Evolutionary conservation across 345 rosid species (phyloP), one percentile per base, ranked within the genome.

Genomic region (Salix brachista): DNA sequence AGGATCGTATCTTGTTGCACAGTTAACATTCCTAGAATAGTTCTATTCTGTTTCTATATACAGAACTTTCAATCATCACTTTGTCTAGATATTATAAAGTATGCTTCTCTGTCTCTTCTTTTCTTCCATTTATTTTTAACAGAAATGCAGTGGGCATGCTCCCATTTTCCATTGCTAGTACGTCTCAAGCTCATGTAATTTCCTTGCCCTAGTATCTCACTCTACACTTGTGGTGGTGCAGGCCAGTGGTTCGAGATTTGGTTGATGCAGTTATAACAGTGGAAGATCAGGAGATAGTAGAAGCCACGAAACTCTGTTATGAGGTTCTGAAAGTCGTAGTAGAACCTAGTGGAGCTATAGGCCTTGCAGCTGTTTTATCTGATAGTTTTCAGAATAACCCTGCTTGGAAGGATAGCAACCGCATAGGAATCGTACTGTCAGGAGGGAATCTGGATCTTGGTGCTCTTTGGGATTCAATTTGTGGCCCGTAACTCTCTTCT

Each of bases 311-410:
- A 81, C 94, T 91, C 77, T 90, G 97, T 69, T 92, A 85, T 23
- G 97, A 92, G 86, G 87, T 93, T 79, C 85, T 94, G 74, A 94
- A 94, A 78, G 88, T 92, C 72, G 91, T 88, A 9, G 89, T 91
- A 18, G 99, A 94, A 83, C 99, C 97, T 39, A 94, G 98, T 78
- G 97, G 98, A 78, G 97, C 93, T 83, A 92, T 92, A 76, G 97
- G 99, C 65, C 92, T 94, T 44, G 99, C 99, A 0, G 99, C 94
- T 69, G 93, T 90, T 82, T 80, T 91, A 78, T 91, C 95, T 1
- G 80, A 85, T 50, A 78, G 83, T 76, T 94, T 91, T 77, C 83
- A 82, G 82, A 83, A 69, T 64, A 86, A 89, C 78, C 89, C 90
- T 62, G 77, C 75, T 37, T 88, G 88, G 92, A 75, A 82, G 69